phyloP scores from a whole-genome alignment of 2,329 filamentous ascomycete genomes.

The Fusarium irregulare region DNA sequence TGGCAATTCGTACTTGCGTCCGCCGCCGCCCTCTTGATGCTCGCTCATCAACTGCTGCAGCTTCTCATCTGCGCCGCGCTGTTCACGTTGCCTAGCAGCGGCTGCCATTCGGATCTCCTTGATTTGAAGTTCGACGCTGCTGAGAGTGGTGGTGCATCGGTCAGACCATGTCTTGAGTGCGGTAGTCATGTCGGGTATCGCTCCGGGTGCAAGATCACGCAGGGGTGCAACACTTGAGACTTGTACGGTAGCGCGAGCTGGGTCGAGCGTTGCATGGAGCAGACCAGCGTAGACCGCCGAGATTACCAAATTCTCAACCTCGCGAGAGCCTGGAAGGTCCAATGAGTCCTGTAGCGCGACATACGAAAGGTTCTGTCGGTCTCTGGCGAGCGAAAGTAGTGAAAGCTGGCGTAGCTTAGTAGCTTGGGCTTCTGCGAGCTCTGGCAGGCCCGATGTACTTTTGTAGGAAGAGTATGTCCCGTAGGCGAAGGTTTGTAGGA shows the following conservation, averaged over 20 bases:
- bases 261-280: conserved; percentile 84
- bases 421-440: conserved; percentile 76
- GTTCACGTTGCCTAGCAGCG: conserved; percentile 62
- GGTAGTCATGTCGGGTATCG: conserved; percentile 74
- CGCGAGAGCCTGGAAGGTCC: conserved; percentile 71
- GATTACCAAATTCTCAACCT: conserved; percentile 88
- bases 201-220: conserved; percentile 82
- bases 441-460: conserved; percentile 67
- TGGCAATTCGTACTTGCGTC: conserved; percentile 46
- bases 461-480: conserved; percentile 85
- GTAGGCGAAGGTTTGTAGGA: conserved; percentile 91
- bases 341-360: conserved; percentile 73
- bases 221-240: conserved; percentile 85
- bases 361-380: conserved; percentile 78
- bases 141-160: conserved; percentile 80
- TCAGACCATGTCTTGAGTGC: conserved; percentile 79
- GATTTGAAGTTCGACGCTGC: conserved; percentile 81
- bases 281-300: conserved; percentile 88
- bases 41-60: conserved; percentile 62
- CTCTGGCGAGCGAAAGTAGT: conserved; percentile 81
- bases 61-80: conserved; percentile 59
- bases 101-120: conserved; percentile 71
- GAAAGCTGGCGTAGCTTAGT: conserved; percentile 92
- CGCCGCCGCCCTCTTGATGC: conserved; percentile 55
- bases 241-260: conserved; percentile 77